Evolutionary conservation across 2,329 filamentous ascomycete species (phyloP), one percentile per base, ranked within the genome.

Genomic region (Colletotrichum nymphaeae): DNA sequence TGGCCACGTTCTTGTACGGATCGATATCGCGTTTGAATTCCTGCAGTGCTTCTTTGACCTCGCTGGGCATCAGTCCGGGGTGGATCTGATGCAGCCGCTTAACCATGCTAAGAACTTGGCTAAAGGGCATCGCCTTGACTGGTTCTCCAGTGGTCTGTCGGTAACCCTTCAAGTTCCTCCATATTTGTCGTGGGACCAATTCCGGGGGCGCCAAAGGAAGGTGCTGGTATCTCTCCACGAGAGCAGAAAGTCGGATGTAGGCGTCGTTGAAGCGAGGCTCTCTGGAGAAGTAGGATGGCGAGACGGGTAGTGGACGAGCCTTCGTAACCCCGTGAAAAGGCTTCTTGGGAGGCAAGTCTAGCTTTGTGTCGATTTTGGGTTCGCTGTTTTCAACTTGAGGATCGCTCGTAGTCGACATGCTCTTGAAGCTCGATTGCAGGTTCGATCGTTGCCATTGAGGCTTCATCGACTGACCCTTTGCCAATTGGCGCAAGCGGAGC

Each of bases 201-300:
- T 88, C 88, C 0, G 90, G 82, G 1, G 90, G 83, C 12, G 95
- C 85, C 4, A 87, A 89, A 7, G 97, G 97, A 16, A 98, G 88
- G 30, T 91, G 87, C 69, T 91, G 88, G 81, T 97, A 93, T 82
- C 91, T 92, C 66, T 91, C 90, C 69, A 93, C 84, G 28, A 98
- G 88, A 12, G 89, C 87, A 78, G 94, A 90, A 60, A 99, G 88
- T 58, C 87, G 85, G 76, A 98, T 89, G 77, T 93, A 90, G 79
- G 94, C 90, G 84, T 99, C 97, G 83, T 93, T 97, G 87, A 98
- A 98, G 67, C 89, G 88, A 1, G 95, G 93, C 74, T 93, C 93
- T 65, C 93, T 93, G 65, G 95, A 95, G 86, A 98, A 99, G 85
- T 99, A 99, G n/a, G 96, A 97, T 3, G 94, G 92, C 46, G 95